Evolutionary conservation across 192 early-diverging fungal species (phyloP).

Genomic region (Allomyces arbusculus): DNA sequence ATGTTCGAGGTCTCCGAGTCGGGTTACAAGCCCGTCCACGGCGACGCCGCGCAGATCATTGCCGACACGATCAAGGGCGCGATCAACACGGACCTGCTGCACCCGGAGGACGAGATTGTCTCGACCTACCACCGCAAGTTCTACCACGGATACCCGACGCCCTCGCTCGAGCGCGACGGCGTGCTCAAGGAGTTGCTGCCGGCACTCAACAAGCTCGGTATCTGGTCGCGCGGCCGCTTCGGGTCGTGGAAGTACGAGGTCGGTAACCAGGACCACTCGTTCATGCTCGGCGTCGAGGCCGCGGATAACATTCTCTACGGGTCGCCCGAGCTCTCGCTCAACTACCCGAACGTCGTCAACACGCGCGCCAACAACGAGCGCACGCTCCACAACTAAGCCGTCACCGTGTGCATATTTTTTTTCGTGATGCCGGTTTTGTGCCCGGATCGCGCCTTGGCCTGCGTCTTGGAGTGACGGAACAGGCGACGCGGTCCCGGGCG

Average conservation of each 20-base stretch:
- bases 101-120: slow-evolving; percentile 13
- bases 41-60: slow-evolving; percentile 5
- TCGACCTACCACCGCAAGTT: slow-evolving; percentile 11
- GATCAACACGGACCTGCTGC: slow-evolving; percentile 10
- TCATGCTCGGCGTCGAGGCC: slow-evolving; percentile 15
- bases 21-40: slow-evolving; percentile 8
- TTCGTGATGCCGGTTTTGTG: too few relatives aligned
- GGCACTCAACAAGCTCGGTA: slow-evolving; percentile 6
- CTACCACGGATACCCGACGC: slow-evolving; percentile 15
- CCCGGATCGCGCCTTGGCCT: too few relatives aligned
- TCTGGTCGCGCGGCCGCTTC: slow-evolving; percentile 16
- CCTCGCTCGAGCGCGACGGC: slow-evolving; percentile 11
- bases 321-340: slow-evolving; percentile 13
- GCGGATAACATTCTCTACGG: slow-evolving; percentile 13
- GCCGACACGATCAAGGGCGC: slow-evolving; percentile 14
- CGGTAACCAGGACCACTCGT: slow-evolving; percentile 16
- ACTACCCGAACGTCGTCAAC: slow-evolving; percentile 13
- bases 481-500: too few relatives aligned
- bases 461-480: too few relatives aligned
- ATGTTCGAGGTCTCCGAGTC: slow-evolving; percentile 17
- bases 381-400: not conserved
- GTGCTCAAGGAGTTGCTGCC: slow-evolving; percentile 7
- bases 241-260: slow-evolving; percentile 18
- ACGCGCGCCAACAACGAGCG: slow-evolving; percentile 11
- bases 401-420: too few relatives aligned